Base-by-base conservation (phyloP, 495 filamentous ascomycete genomes). In the Filosporella fistucella region DNA sequence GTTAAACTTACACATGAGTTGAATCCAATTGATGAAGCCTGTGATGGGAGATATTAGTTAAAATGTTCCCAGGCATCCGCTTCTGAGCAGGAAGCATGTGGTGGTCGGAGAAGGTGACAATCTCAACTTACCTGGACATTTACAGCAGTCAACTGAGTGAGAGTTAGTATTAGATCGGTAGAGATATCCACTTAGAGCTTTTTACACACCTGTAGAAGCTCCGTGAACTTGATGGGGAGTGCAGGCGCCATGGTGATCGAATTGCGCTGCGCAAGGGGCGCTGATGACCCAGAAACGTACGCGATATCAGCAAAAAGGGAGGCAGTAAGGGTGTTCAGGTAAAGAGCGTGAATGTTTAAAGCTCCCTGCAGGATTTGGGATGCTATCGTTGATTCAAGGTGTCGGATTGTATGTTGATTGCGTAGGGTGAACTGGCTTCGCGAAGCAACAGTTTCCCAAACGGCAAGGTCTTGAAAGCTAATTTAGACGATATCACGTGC, bases 171-270 rank as follows among this genome's bases (percentile, higher is more conserved):
- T 16, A 23, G 49, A 56, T 51, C 25, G 2, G 23, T 10, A 30
- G 17, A 17, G 3, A 43, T 13, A 17, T 4, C 11, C 25, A 22
- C 42, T 23, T 45, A 13, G 41, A 38, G 16, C 25, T 24, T 42
- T 49, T 21, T 47, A 66, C 75, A 64, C 77, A 95, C 86, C 80
- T 87, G 86, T 61, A 94, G 74, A 61, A 95, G 77, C 80, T 96
- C 91, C 65, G 85, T 88, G 68, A 96, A 96, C 70, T 88, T 88
- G 75, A 96, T 96, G 57, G 91, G 91, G 57, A 96, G 68, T 33
- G 63, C 59, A 60, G 80, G 77, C 76, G 82, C 83, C 81, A 78
- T 86, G 67, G 74, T 76, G 73, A 69, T n/a, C 17, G 46, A n/a
- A 46, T 40, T 56, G 45, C 36, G 38, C 42, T 56, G 57, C 49